Evolutionary conservation across 306 rosid genomes (phyloP).

Genomic region (Vigna angularis): DNA sequence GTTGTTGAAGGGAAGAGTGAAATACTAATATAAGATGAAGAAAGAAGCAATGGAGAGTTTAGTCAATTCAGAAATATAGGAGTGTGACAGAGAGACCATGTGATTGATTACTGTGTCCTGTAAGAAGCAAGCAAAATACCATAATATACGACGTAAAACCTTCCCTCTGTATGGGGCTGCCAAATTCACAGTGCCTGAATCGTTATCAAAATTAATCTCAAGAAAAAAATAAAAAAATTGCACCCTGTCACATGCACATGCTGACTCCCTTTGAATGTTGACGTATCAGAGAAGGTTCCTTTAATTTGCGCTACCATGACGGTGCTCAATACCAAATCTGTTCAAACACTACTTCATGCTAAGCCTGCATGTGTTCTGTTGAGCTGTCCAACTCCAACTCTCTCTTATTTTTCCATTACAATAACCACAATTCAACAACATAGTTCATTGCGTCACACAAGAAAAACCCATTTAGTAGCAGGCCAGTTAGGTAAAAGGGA

Average conservation of each 20-base stretch:
- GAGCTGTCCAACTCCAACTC: slow-evolving; percentile 37
- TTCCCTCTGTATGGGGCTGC: slow-evolving; percentile 25
- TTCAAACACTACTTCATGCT: slow-evolving; percentile 32
- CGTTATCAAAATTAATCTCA: slow-evolving; percentile 22
- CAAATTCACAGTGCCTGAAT: slow-evolving; percentile 31
- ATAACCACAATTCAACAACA: neutral
- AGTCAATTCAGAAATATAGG: neutral
- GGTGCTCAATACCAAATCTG: slow-evolving; percentile 29
- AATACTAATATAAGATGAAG: neutral
- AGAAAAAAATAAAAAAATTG: neutral
- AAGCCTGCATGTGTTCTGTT: slow-evolving; percentile 48
- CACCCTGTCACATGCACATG: slow-evolving; percentile 46
- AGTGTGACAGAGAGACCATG: slow-evolving; percentile 32
- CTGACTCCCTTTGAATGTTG: slow-evolving; percentile 39
- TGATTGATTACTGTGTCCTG: slow-evolving; percentile 20
- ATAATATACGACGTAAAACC: slow-evolving; percentile 23
- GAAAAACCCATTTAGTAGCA: too few relatives aligned
- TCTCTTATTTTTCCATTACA: neutral
- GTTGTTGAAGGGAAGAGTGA: neutral
- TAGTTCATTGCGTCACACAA: neutral
- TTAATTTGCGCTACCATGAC: slow-evolving; percentile 38
- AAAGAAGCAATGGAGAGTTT: neutral
- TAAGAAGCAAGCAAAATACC: slow-evolving; percentile 11
- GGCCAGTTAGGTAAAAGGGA: slow-evolving; percentile 24
- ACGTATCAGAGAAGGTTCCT: slow-evolving; percentile 49